Evolutionary conservation across 2,329 filamentous ascomycete genomes (phyloP).

Genomic region (Colletotrichum cuscutae): DNA sequence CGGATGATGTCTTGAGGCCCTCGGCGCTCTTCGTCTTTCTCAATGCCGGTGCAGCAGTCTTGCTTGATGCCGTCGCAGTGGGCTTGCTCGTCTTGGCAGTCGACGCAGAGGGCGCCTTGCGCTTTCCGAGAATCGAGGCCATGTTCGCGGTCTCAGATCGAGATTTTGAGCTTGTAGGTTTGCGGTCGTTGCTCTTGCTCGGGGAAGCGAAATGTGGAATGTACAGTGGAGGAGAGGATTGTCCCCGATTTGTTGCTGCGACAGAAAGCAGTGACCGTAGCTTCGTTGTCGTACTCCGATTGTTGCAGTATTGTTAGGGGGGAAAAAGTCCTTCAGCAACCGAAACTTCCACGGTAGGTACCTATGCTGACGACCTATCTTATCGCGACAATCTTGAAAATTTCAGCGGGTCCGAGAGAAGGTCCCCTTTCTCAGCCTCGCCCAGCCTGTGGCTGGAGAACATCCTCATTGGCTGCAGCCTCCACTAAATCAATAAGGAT

Average conservation of each 20-base stretch:
- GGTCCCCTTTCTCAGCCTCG: conserved; percentile 7
- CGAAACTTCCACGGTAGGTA: no score
- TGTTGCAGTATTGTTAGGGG: background rate
- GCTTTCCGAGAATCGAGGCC: conserved; percentile 35
- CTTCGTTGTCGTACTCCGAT: background rate
- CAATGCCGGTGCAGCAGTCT: background rate
- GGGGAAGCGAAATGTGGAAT: background rate
- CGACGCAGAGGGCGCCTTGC: conserved; percentile 31
- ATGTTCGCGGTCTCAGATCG: background rate
- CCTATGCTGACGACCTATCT: background rate
- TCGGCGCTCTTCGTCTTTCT: conserved; percentile 5
- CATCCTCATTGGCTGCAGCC: background rate
- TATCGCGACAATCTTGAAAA: background rate
- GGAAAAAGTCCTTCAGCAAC: background rate
- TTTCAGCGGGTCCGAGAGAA: conserved; percentile 5
- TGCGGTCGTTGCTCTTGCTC: background rate
- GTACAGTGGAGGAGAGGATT: no score
- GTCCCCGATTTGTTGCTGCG: background rate
- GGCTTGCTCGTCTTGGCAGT: background rate
- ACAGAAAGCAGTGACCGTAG: background rate
- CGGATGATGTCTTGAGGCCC: background rate
- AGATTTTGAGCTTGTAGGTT: background rate
- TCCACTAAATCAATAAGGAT: background rate
- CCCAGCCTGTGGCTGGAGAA: background rate
- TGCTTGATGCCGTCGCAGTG: background rate